Evolutionary conservation across 1,284 basidiomycete species (phyloP).

Genomic region (Fomitopsis pinicola): DNA sequence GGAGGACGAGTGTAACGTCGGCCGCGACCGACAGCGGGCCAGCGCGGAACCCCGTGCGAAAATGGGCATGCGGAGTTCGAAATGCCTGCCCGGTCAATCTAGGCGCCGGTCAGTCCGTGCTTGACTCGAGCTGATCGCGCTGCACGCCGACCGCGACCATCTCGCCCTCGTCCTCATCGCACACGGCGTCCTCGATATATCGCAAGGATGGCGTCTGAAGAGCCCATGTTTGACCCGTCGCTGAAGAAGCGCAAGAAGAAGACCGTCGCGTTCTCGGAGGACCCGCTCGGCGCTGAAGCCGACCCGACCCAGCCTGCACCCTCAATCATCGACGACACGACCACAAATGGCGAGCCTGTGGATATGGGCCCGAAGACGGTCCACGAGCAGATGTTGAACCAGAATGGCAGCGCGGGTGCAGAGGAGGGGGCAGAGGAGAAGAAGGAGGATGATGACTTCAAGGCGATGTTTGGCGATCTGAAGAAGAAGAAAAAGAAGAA

Average conservation of each 20-base stretch:
- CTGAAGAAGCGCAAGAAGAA: constrained; percentile 87
- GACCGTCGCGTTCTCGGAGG: constrained; percentile 77
- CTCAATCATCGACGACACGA: constrained; percentile 60
- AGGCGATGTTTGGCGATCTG: constrained; percentile 82
- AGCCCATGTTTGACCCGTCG: constrained; percentile 79
- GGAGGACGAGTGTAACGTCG: constrained; percentile 20
- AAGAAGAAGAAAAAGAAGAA: constrained; percentile 96
- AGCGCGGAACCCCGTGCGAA: constrained; percentile 18
- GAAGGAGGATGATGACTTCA: constrained; percentile 69
- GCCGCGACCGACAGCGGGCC: constrained; percentile 5
- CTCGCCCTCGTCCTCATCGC: neutral
- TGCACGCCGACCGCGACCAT: constrained; percentile 7
- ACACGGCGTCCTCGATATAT: constrained; percentile 16
- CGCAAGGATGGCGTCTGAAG: constrained; percentile 50
- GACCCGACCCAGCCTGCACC: constrained; percentile 77
- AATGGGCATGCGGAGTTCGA: constrained; percentile 17
- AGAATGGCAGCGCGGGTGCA: constrained; percentile 33
- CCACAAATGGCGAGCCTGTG: constrained; percentile 62
- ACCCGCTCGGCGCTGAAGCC: constrained; percentile 77
- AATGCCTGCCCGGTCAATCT: neutral
- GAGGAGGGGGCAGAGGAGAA: constrained; percentile 33
- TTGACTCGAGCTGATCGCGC: constrained; percentile 12
- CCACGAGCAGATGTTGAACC: constrained; percentile 73
- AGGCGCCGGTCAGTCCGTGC: neutral
- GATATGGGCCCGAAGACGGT: constrained; percentile 71